Evolutionary conservation across 176 grass and related monocot genomes (phyloP), one percentile per base, ranked within the genome.

Genomic region (Musa acuminata): DNA sequence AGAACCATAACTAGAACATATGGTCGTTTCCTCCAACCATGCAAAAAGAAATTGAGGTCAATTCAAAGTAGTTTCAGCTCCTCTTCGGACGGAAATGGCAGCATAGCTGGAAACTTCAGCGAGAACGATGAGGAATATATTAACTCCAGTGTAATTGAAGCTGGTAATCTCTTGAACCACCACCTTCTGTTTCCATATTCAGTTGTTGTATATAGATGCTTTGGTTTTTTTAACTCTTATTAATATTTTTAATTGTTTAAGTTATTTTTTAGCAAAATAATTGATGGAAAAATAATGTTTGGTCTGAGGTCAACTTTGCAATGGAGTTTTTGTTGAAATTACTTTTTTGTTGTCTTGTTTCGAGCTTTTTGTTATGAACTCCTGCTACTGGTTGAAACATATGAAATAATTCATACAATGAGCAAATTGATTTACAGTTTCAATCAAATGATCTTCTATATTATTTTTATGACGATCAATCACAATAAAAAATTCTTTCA

Each of bases 91-190:
- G 90, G 87, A 35, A 85, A 82, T 55, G 82, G 90, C 77, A 82
- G 85, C 70, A 77, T 83, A 14, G 82, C 87, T n/a, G 93, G 81
- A 1, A 74, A 92, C 24, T 97, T 88, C 81, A 87, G 75, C 71
- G 74, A 91, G 49, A 90, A 86, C 75, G 93, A 87, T 51, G 90
- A 90, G 82, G 93, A 97, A 49, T 97, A 88, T 73, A 83, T 97
- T 22, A 53, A 93, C 54, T 97, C 87, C 65, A 93, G 72, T 74
- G 83, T 97, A 51, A 90, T 90, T 55, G 93, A 97, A 77, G 93
- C 93, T 48, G 90, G 93, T 97, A 83, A 78, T 51, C 74, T 11
- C 5, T 51, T 11, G 11, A 12, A 29, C 20, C 13, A 13, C 25
- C 43, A 23, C 25, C 6, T 52, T 62, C 10, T 72, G 11, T 20